phyloP scores from a whole-genome alignment of 768 basidiomycete genomes.

The Hirschioporus abietinus region DNA sequence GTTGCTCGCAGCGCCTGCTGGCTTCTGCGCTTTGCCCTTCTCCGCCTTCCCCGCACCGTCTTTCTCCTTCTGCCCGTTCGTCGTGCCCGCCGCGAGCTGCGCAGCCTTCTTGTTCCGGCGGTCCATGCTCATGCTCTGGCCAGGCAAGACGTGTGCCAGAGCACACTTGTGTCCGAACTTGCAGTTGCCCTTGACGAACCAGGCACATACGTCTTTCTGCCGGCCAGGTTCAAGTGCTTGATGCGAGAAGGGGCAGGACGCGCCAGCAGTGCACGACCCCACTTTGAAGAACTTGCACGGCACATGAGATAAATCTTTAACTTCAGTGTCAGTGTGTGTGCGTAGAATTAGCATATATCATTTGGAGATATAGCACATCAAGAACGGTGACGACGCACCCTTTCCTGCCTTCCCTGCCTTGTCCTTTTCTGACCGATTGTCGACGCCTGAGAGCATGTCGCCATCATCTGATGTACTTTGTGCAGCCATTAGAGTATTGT shows the following conservation, averaged over 20 bases:
- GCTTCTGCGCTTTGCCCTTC: conserved; percentile 28
- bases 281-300: conserved; percentile 98
- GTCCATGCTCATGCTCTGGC: conserved; percentile 93
- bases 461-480: background rate
- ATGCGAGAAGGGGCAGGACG: conserved; percentile 96
- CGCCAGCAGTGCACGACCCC: conserved; percentile 89
- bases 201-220: conserved; percentile 77
- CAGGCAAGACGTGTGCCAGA: conserved; percentile 89
- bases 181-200: conserved; percentile 93
- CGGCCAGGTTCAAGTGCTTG: conserved; percentile 62
- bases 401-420: background rate
- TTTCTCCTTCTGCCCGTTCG: conserved; percentile 26
- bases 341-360: background rate
- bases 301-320: conserved; percentile 90
- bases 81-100: conserved; percentile 53
- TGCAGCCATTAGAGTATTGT: background rate
- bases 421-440: conserved; percentile 4
- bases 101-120: conserved; percentile 96
- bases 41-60: conserved; percentile 29
- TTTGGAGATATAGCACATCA: background rate
- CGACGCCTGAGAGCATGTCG: conserved; percentile 3
- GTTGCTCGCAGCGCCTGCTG: conserved; percentile 25
- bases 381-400: background rate
- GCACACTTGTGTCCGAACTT: conserved; percentile 83
- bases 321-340: conserved; percentile 26